Conservation (phyloP, 108 stramenopile genomes). For the Stephanodiscus minutulus region DNA sequence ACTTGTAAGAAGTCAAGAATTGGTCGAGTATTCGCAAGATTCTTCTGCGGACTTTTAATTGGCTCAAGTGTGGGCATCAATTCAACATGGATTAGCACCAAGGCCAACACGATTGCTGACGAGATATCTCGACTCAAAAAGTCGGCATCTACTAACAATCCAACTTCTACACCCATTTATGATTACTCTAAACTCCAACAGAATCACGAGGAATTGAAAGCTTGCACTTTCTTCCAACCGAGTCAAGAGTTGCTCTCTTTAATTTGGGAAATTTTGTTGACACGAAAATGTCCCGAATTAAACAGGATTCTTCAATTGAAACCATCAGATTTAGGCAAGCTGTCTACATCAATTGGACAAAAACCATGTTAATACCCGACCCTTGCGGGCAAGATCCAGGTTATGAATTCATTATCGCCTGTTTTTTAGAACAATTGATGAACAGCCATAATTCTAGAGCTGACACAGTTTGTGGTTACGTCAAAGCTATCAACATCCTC, state of each 20-base stretch:
- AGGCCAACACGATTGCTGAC: conserved; percentile 30
- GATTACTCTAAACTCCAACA: conserved; percentile 22
- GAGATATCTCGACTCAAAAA: conserved; percentile 28
- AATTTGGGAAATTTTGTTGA: conserved; percentile 17
- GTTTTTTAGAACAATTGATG: conserved; percentile 1
- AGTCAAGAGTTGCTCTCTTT: conserved; percentile 16
- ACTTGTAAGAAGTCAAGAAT: conserved; percentile 6
- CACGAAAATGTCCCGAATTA: conserved; percentile 7
- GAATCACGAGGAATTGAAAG: conserved; percentile 10
- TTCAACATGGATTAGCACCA: conserved; percentile 7
- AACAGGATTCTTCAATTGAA: not conserved
- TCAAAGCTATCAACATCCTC: conserved; percentile 7
- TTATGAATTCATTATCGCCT: not conserved
- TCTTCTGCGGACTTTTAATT: conserved; percentile 20
- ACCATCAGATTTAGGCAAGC: conserved; percentile 29
- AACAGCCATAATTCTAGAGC: not conserved
- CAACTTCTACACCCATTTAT: not conserved
- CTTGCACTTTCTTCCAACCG: conserved; percentile 9
- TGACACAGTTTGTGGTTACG: not conserved
- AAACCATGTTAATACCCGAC: not conserved
- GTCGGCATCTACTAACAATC: not conserved
- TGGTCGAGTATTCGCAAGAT: conserved; percentile 17
- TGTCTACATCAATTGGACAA: conserved; percentile 6
- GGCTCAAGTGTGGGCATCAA: conserved; percentile 16
- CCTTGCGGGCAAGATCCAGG: not conserved